Base-by-base conservation (phyloP, 768 basidiomycete species). In the Dioszegia crocea region DNA sequence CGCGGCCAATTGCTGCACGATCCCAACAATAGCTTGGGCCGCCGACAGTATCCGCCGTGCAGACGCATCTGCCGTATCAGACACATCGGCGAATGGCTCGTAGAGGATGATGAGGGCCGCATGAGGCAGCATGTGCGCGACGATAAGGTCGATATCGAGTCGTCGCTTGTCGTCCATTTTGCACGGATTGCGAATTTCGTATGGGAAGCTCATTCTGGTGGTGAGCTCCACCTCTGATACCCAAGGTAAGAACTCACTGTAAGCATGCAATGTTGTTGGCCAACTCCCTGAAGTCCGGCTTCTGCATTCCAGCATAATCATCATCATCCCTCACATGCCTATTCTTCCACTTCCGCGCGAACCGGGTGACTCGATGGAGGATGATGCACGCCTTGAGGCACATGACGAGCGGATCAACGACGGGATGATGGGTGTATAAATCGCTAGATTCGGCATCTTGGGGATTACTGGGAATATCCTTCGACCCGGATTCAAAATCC, bases 121-220 rank as follows among this genome's bases (percentile, higher is more conserved):
- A 39, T 71, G 69, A 6, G 72, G 72, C 8, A 74, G 31, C 65
- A 74, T 61, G 38, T 71, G 72, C n/a, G 72, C 69, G 17, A 71
- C 70, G 47, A 74, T 69, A 8, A 74, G 48, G 27, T 74, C 69
- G 45, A 64, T 67, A 39, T 74, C 67, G 11, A 74, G 60, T 14
- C 44, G 48, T 21, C 55, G 53, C 49, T 65, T 66, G 2, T 53
- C 11, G 26, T 62, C 56, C 4, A 63, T 46, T 49, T 60, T 61
- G 44, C 61, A 60, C 1, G 60, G 59, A 52, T 71, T 68, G 9
- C 65, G 60, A n/a, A 71, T 43, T 11, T 52, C 48, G 9, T 53
- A 36, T 26, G 72, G 72, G 59, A 69, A 68, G 49, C 69, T 74
- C 72, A 74, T 71, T 53, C 70, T 72, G 33, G 11, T n/a, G 54